Evolutionary conservation across 805 yeast genomes (phyloP), one percentile per base, ranked within the genome.

Genomic region (Blastobotrys muscicola): DNA sequence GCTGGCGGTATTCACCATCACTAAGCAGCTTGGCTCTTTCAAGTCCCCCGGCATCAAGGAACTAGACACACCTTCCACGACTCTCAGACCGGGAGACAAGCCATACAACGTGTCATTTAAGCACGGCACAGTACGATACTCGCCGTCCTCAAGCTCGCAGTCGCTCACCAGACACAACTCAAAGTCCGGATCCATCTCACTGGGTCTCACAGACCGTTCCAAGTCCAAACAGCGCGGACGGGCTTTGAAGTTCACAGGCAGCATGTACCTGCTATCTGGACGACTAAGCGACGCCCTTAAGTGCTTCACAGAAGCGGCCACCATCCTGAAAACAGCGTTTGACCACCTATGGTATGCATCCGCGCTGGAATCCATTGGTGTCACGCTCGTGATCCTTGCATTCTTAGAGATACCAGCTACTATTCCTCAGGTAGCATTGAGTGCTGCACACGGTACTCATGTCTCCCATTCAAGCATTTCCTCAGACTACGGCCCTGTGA

Each of bases 291-390:
- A 79, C 45, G 94, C 97, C 0, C 58, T 89, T 43, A 67, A 70
- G 16, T 77, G 78, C 46, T 80, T 87, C 52, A 74, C 80, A n/a
- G 95, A 87, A 34, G 80, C 96, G 0, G 70, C 82, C 1, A 54
- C 66, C 2, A 64, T 72, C 16, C 62, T 86, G 43, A 77, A 76
- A 47, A 68, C 74, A 9, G 68, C 80, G 2, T 77, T 77, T 41
- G 98, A 92, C 58, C 74, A 75, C 53, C 65, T 92, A 7, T 92
- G 97, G 97, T 69, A 85, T 10, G 97, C 82, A 0, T 80, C 90
- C 26, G 78, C 95, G 0, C 58, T 90, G n/a, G 96, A 87, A 52
- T 85, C 89, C 0, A 65, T 87, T 8, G 82, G 82, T 0, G 76
- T 85, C 1, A 75, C 84, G 46, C 59, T 82, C 34, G 59, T 82